Conservation (phyloP, 1,284 basidiomycete genomes). For the Leccinum fuscescens region DNA sequence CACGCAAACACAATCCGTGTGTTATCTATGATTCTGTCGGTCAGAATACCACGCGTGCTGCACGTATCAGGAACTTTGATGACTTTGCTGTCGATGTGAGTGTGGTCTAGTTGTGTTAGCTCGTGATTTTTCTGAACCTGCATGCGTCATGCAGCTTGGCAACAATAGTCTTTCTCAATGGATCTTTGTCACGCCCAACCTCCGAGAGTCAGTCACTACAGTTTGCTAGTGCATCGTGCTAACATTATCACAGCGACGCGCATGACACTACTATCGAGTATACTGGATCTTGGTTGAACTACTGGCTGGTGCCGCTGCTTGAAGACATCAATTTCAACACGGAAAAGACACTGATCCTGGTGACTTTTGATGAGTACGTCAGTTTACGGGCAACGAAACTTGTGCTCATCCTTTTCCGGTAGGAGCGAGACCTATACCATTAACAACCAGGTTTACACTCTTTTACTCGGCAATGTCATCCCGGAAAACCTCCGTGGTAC, state of each 20-base stretch:
- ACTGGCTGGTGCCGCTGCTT: conserved; percentile 56
- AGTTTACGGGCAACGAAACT: background rate
- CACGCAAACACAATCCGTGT: conserved; percentile 62
- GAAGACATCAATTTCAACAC: conserved; percentile 46
- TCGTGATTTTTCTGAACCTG: background rate
- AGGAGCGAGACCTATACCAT: conserved; percentile 46
- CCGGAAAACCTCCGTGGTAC: conserved; percentile 44
- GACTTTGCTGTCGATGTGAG: conserved; percentile 54
- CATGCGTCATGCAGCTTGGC: conserved; percentile 16
- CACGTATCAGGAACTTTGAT: conserved; percentile 65
- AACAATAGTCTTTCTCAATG: conserved; percentile 57
- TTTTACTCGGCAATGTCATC: conserved; percentile 55
- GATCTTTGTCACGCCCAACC: conserved; percentile 66
- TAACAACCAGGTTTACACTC: conserved; percentile 48
- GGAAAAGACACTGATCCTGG: conserved; percentile 50
- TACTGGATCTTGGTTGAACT: conserved; percentile 47
- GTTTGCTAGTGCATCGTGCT: background rate
- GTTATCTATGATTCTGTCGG: conserved; percentile 53
- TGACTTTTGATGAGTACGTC: conserved; percentile 50
- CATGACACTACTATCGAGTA: conserved; percentile 61
- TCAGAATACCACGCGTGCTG: conserved; percentile 39
- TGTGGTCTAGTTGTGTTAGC: background rate
- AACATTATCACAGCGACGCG: conserved; percentile 29
- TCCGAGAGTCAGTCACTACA: conserved; percentile 32
- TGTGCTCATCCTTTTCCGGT: conserved; percentile 24